phyloP scores from a whole-genome alignment of 2,329 filamentous ascomycete species.

The Epicoccum sorghinum region DNA sequence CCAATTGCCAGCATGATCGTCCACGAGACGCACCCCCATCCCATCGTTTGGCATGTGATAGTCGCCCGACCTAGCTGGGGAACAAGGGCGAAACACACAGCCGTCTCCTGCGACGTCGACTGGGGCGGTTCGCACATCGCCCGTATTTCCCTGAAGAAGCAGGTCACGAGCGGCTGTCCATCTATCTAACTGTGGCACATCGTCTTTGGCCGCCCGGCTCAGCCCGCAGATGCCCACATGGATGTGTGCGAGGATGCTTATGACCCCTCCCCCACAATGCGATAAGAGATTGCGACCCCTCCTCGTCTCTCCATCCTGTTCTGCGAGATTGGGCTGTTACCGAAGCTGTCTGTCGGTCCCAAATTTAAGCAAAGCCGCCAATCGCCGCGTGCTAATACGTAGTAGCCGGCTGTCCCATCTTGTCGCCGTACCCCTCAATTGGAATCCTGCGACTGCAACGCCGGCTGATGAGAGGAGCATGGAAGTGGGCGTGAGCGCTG shows the following conservation, averaged over 20 bases:
- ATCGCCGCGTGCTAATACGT: slow-evolving; percentile 16
- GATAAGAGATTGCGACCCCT: slow-evolving; percentile 6
- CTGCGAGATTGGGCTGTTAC: slow-evolving; percentile 11
- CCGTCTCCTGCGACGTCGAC: slow-evolving; percentile 17
- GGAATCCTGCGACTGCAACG: slow-evolving; percentile 10
- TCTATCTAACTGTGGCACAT: slow-evolving; percentile 12
- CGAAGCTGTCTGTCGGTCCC: slow-evolving; percentile 12
- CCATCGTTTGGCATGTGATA: slow-evolving; percentile 40
- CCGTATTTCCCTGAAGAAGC: slow-evolving; percentile 7
- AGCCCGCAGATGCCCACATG: slow-evolving; percentile 16
- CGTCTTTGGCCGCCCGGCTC: slow-evolving; percentile 10
- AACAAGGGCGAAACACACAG: slow-evolving; percentile 24
- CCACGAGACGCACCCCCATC: slow-evolving; percentile 14
- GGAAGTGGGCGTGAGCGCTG: neutral
- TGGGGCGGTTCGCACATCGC: slow-evolving; percentile 12
- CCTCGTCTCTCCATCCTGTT: slow-evolving; percentile 7
- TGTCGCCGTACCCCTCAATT: slow-evolving; percentile 16
- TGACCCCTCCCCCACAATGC: slow-evolving; percentile 12
- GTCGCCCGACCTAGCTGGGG: slow-evolving; percentile 31
- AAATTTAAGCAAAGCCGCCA: slow-evolving; percentile 24
- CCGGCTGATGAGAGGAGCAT: neutral
- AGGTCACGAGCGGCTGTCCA: slow-evolving; percentile 11
- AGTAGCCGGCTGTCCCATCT: neutral
- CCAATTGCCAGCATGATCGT: slow-evolving; percentile 21
- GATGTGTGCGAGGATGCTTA: slow-evolving; percentile 16